Conservation (phyloP, 2,329 filamentous ascomycete genomes). For the Fusarium goolgardi region DNA sequence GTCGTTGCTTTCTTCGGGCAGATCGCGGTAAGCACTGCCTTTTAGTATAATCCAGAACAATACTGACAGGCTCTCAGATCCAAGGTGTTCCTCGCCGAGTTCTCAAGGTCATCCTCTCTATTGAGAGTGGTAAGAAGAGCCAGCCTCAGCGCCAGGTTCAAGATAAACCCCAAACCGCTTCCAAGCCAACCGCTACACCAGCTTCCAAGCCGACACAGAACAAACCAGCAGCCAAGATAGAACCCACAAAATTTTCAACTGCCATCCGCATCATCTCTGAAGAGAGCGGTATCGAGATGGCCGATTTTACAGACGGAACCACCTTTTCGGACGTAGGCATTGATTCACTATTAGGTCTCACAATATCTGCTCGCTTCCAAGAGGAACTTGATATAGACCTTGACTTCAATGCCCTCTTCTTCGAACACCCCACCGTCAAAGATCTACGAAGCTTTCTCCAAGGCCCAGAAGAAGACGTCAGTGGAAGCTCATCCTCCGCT, state of each 20-base stretch:
- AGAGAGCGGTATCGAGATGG: conserved; percentile 35
- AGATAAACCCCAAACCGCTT: neutral
- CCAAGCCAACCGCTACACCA: neutral
- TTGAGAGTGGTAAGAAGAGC: conserved; percentile 35
- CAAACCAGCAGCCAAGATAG: neutral
- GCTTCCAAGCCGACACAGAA: fast-evolving
- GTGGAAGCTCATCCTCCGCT: conserved; percentile 19
- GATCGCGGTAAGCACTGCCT: conserved; percentile 46
- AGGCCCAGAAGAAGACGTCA: conserved; percentile 17
- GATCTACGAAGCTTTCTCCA: conserved; percentile 58
- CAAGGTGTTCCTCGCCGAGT: conserved; percentile 39
- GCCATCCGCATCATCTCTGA: conserved; percentile 35
- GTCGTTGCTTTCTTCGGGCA: conserved; percentile 54
- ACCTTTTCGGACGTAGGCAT: conserved; percentile 68
- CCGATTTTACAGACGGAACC: conserved; percentile 66
- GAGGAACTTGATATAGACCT: conserved; percentile 69
- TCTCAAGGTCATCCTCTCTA: conserved; percentile 33
- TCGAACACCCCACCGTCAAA: conserved; percentile 66
- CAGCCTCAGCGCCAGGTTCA: conserved; percentile 21
- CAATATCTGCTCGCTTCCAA: conserved; percentile 66
- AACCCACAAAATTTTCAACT: conserved; percentile 5
- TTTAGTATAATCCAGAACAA: fast-evolving
- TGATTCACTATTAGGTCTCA: conserved; percentile 71
- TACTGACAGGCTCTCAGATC: conserved; percentile 5
- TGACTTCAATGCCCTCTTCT: conserved; percentile 61